Percentiles rank a stretch among this genome's conserved stretches.
phyloP scores from a whole-genome alignment of 352 stramenopile genomes.

The Globisporangium splendens region DNA sequence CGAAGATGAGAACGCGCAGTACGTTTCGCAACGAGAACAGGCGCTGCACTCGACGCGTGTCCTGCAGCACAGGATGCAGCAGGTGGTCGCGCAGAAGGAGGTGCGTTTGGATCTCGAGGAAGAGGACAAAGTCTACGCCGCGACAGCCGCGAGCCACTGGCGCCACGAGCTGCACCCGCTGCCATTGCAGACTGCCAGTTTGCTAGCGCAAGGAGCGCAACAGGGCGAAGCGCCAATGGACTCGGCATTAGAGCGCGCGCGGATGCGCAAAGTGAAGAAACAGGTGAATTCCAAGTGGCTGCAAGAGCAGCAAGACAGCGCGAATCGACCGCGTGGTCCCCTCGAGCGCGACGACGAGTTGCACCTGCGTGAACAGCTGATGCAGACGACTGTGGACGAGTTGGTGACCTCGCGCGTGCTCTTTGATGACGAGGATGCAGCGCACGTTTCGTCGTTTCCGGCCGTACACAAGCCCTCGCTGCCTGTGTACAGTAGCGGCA shows the following conservation, averaged over 20 bases:
- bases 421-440: constrained; percentile 34
- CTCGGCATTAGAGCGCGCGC: constrained; percentile 39
- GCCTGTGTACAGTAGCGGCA: constrained; percentile 32
- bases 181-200: neutral
- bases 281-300: constrained; percentile 66
- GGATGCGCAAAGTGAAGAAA: constrained; percentile 57
- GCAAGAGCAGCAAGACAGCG: constrained; percentile 40
- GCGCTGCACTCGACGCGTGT: constrained; percentile 38
- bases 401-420: constrained; percentile 36
- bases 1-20: neutral
- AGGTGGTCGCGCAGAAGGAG: constrained; percentile 7
- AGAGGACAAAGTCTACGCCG: constrained; percentile 36
- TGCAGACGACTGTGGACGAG: constrained; percentile 27
- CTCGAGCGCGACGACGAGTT: constrained; percentile 48
- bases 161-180: constrained; percentile 17
- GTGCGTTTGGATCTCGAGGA: constrained; percentile 21
- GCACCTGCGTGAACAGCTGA: constrained; percentile 43
- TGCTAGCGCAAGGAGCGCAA: constrained; percentile 10
- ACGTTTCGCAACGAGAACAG: constrained; percentile 7
- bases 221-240: constrained; percentile 1
- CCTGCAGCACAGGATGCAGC: constrained; percentile 30
- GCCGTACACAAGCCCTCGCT: constrained; percentile 13
- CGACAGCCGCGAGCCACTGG: constrained; percentile 43
- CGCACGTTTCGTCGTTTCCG: constrained; percentile 21
- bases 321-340: constrained; percentile 41